phyloP scores from a whole-genome alignment of 2,329 filamentous ascomycete genomes.

The Curvularia lunata region DNA sequence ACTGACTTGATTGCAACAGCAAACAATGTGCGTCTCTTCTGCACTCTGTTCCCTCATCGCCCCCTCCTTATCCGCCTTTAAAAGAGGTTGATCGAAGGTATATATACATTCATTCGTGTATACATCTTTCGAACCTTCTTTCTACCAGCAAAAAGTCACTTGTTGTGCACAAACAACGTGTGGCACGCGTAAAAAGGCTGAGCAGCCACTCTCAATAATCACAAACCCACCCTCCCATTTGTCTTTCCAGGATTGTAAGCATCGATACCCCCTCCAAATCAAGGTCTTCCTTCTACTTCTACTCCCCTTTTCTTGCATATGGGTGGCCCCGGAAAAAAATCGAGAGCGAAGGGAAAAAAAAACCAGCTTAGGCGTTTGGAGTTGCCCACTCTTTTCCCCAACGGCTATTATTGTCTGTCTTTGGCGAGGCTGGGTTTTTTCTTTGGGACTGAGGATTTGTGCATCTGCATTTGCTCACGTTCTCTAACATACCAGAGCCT shows the following conservation, averaged over 20 bases:
- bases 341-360: not conserved
- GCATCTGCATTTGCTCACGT: no score
- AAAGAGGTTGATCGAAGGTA: not conserved
- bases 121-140: slow-evolving; percentile 8
- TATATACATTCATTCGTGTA: not conserved
- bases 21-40: slow-evolving; percentile 10
- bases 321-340: not conserved
- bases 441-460: no score
- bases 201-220: not conserved
- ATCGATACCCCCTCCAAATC: slow-evolving; percentile 27
- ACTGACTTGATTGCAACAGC: slow-evolving; percentile 11
- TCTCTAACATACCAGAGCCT: no score
- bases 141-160: not conserved
- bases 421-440: not conserved
- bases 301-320: not conserved
- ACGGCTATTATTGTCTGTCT: not conserved
- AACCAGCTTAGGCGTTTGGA: not conserved
- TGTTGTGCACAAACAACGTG: slow-evolving; percentile 7
- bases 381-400: not conserved
- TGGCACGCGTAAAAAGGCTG: not conserved
- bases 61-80: not conserved
- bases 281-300: not conserved
- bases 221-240: not conserved
- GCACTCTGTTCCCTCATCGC: not conserved
- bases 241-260: slow-evolving; percentile 26